Percentiles rank a stretch among this genome's conserved stretches.
Evolutionary conservation across 2,329 filamentous ascomycete species (phyloP).

Genomic region (Claviceps africana): DNA sequence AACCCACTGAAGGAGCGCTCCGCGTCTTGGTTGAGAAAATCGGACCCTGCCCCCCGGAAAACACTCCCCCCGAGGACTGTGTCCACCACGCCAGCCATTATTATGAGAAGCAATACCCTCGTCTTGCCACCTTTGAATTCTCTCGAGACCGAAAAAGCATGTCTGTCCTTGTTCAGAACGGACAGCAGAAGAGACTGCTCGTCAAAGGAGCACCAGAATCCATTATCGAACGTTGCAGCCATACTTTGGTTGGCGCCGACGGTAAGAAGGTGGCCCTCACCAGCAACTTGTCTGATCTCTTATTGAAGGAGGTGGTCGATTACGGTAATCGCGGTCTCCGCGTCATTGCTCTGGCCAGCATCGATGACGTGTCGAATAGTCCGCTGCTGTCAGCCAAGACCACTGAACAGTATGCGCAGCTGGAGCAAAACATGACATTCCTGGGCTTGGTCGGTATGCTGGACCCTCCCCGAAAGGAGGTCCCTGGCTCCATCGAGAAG

Average conservation of each 20-base stretch:
- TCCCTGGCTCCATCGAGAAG: slow-evolving; percentile 69
- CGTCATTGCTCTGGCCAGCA: slow-evolving; percentile 80
- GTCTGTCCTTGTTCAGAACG: slow-evolving; percentile 77
- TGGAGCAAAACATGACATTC: slow-evolving; percentile 91
- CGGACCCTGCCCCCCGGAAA: slow-evolving; percentile 56
- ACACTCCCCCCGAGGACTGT: slow-evolving; percentile 42
- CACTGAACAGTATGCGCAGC: slow-evolving; percentile 65
- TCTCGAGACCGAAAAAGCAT: slow-evolving; percentile 97
- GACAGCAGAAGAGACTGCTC: slow-evolving; percentile 61
- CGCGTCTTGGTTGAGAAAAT: slow-evolving; percentile 88
- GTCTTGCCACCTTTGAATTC: slow-evolving; percentile 86
- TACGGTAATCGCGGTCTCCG: slow-evolving; percentile 89
- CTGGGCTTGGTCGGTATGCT: slow-evolving; percentile 92
- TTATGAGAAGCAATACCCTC: slow-evolving; percentile 64
- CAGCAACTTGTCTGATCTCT: slow-evolving; percentile 51
- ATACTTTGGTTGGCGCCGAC: slow-evolving; percentile 61
- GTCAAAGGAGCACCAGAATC: slow-evolving; percentile 96
- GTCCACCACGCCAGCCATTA: slow-evolving; percentile 71
- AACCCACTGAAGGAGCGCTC: slow-evolving; percentile 88
- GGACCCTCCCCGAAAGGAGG: slow-evolving; percentile 88
- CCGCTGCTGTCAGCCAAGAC: slow-evolving; percentile 66
- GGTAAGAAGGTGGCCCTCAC: slow-evolving; percentile 65
- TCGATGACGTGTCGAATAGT: slow-evolving; percentile 61
- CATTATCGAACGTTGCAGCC: slow-evolving; percentile 81
- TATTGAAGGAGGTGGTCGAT: slow-evolving; percentile 68